phyloP scores from a whole-genome alignment of 164 flowering plant genomes.

The Platanus orientalis region DNA sequence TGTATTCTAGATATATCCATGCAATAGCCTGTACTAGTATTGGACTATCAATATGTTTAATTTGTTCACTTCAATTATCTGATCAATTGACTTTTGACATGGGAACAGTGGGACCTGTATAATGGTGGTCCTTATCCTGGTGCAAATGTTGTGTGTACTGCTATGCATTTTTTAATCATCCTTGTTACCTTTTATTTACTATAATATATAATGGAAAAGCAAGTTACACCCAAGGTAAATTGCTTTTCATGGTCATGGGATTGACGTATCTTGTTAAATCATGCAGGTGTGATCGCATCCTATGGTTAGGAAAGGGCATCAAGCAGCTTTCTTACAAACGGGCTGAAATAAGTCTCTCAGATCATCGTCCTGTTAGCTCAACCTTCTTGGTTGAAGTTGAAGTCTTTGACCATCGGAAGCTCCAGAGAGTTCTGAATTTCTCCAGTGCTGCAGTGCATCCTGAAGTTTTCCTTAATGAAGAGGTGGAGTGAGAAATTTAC shows the following conservation, averaged over 20 bases:
- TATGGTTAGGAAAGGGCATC: slow-evolving; percentile 84
- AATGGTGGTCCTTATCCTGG: no score
- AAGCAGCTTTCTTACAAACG: slow-evolving; percentile 68
- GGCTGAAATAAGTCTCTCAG: slow-evolving; percentile 66
- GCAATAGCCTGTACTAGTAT: no score
- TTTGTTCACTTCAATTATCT: no score
- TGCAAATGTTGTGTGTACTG: no score
- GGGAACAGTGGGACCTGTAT: no score
- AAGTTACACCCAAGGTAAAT: no score
- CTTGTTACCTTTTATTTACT: no score
- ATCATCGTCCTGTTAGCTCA: slow-evolving; percentile 95
- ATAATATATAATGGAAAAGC: no score
- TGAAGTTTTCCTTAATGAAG: slow-evolving; percentile 44
- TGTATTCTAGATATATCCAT: no score
- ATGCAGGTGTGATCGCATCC: slow-evolving; percentile 92
- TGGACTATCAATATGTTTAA: no score
- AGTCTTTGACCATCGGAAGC: slow-evolving; percentile 70
- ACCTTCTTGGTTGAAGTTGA: slow-evolving; percentile 69
- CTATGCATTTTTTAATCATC: no score
- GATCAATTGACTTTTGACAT: no score
- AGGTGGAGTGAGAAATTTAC: slow-evolving; percentile 15
- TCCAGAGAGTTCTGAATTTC: slow-evolving; percentile 58
- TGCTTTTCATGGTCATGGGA: background rate
- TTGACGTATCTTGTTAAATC: background rate
- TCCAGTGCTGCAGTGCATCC: slow-evolving; percentile 58